phyloP scores from a whole-genome alignment of 352 stramenopile species.

The Phytophthora foliorum region DNA sequence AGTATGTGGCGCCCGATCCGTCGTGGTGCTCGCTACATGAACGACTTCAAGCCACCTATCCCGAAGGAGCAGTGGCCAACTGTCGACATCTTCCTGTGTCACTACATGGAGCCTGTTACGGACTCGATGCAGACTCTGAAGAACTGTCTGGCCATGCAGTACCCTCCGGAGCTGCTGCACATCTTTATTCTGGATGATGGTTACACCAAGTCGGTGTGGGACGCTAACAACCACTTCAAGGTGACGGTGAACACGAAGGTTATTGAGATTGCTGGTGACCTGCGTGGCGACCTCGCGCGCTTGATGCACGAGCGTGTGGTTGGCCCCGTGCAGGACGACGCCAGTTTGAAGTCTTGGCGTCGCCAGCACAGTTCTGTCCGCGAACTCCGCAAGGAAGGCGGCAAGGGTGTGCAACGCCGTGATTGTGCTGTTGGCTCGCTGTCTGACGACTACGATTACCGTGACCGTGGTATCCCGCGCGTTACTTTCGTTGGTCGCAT shows the following conservation, averaged over 20 bases:
- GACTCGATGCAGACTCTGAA: slow-evolving; percentile 89
- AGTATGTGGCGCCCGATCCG: slow-evolving; percentile 92
- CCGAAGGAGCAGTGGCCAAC: slow-evolving; percentile 91
- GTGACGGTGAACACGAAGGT: slow-evolving; percentile 92
- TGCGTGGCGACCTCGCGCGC: slow-evolving; percentile 82
- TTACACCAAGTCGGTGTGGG: slow-evolving; percentile 92
- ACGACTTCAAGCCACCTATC: slow-evolving; percentile 92
- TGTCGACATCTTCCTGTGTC: slow-evolving; percentile 91
- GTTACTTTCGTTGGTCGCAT: slow-evolving; percentile 91
- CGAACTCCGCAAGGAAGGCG: slow-evolving; percentile 84
- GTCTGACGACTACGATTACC: slow-evolving; percentile 92
- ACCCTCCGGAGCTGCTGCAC: slow-evolving; percentile 87
- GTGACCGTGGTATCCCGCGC: slow-evolving; percentile 86
- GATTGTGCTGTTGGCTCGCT: slow-evolving; percentile 90
- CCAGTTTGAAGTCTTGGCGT: slow-evolving; percentile 85
- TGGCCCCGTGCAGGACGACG: slow-evolving; percentile 79
- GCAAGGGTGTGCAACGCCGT: slow-evolving; percentile 83
- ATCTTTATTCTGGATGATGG: slow-evolving; percentile 92
- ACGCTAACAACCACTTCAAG: slow-evolving; percentile 93
- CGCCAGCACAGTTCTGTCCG: slow-evolving; percentile 88
- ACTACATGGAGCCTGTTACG: slow-evolving; percentile 91
- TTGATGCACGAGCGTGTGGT: slow-evolving; percentile 91
- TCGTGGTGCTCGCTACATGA: slow-evolving; percentile 89
- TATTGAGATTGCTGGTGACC: slow-evolving; percentile 87
- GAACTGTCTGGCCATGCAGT: slow-evolving; percentile 90